Evolutionary conservation across 208 protist species (phyloP), one percentile per base, ranked within the genome.

Genomic region (Leishmania aethiopica): DNA sequence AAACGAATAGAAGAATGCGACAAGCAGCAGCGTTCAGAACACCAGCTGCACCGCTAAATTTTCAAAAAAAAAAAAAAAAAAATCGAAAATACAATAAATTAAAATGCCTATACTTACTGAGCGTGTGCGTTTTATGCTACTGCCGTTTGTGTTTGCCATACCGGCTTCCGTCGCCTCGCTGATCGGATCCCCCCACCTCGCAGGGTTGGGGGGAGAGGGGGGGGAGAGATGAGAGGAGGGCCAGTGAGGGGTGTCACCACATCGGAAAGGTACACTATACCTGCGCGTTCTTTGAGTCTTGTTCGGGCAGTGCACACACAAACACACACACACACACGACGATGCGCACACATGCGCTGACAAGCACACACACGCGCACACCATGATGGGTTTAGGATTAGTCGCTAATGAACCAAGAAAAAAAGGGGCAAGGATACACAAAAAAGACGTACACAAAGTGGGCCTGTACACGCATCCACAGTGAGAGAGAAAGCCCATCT

Each of bases 31-130:
- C 13, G 49, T 49, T 45, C 28, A 62, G 47, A 47, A 37, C 28
- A 60, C 17, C n/a, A 53, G 40, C 64, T 37, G 40, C 47, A 17
- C 55, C 49, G 55, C 70, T 70, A 35, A 71, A 10, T 25, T 45
- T 32, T 62, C 71, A 19, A 67, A 77, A 59, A 42, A 71, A 45
- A 42, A 73, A 19, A 67, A 77, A 59, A 42, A 71, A 45, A 42
- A 73, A 73, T 70, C 10, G 10, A 83, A 45, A 40, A 71, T 19
- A 83, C 28, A 40, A 71, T 19, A 45, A 73, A 71, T 32, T 6
- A 45, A 64, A 78, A 77, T 47, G 40, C 28, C 37, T 22, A 71
- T 19, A 49, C 66, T 45, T 70, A 66, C 60, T 15, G 28, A 66
- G 62, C 13, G 28, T 22, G 35, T 69, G 28, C 32, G 35, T 25